phyloP scores from a whole-genome alignment of 2,329 filamentous ascomycete genomes.

The Aspergillus pseudoterreus region DNA sequence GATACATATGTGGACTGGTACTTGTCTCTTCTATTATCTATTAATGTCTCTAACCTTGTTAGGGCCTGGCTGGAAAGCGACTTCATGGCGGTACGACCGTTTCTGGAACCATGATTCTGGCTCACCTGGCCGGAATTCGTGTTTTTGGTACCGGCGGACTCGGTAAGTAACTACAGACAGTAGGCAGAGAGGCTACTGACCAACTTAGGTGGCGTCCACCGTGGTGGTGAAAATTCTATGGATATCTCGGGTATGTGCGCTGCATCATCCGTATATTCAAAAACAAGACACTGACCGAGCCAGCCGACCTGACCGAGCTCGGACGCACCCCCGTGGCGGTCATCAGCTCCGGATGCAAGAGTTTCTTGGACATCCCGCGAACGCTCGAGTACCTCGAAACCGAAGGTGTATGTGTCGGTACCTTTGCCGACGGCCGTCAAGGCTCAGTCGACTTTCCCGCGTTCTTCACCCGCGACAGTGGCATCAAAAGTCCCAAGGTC shows the following conservation, averaged over 20 bases:
- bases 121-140: conserved; percentile 79
- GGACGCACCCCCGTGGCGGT: conserved; percentile 86
- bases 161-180: conserved; percentile 36
- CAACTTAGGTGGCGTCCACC: conserved; percentile 73
- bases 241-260: conserved; percentile 66
- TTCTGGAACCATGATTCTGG: conserved; percentile 86
- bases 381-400: conserved; percentile 80
- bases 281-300: background rate
- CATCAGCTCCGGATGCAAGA: conserved; percentile 87
- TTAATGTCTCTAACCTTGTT: background rate
- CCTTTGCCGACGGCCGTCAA: conserved; percentile 77
- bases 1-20: conserved; percentile 75
- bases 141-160: conserved; percentile 94
- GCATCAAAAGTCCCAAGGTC: conserved; percentile 70
- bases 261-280: background rate
- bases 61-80: conserved; percentile 63
- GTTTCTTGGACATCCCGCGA: conserved; percentile 85
- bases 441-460: conserved; percentile 80
- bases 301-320: conserved; percentile 87
- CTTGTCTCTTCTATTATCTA: conserved; percentile 19
- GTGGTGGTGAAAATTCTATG: conserved; percentile 79
- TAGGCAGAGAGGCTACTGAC: conserved; percentile 11
- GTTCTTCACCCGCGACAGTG: conserved; percentile 89
- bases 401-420: conserved; percentile 72
- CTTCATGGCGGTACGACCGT: conserved; percentile 91